Percentiles rank a stretch among this genome's conserved stretches.
These are phyloP conservation scores for Pharnaceum exiguum DNA, from an alignment of 148 eudicot genomes.

Conservation along the genomic window DNA sequence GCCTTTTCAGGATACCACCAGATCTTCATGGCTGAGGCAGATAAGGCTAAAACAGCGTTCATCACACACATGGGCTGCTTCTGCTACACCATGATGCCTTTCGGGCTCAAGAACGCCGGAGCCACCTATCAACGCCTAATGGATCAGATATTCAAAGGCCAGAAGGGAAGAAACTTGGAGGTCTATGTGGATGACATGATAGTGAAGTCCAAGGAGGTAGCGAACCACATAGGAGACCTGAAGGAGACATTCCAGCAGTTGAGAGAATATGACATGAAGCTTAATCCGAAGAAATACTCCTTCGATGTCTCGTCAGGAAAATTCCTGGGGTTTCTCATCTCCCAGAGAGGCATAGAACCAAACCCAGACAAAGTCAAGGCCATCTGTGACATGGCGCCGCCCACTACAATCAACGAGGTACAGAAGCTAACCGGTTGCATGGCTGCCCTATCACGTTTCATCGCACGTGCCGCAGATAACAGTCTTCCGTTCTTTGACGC, in stretches of 20 bases:
- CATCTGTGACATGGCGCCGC: neutral
- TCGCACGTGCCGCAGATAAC: neutral
- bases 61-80: neutral
- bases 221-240: neutral
- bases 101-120: neutral
- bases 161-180: neutral
- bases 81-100: constrained; percentile 1
- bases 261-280: neutral
- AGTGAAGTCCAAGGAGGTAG: neutral
- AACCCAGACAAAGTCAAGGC: neutral
- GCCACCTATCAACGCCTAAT: neutral
- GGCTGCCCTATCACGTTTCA: neutral
- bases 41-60: neutral
- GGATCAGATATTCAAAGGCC: neutral
- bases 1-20: neutral
- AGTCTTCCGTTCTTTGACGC: neutral
- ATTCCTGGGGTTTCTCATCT: neutral
- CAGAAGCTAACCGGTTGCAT: neutral
- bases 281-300: neutral
- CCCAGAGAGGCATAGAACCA: neutral
- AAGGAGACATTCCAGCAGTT: neutral
- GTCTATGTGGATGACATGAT: constrained; percentile 11
- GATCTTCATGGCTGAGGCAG: neutral
- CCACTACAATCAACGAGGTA: neutral
- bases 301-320: neutral